Evolutionary conservation across 352 stramenopile species (phyloP).

Genomic region (Globisporangium cylindrosporum): DNA sequence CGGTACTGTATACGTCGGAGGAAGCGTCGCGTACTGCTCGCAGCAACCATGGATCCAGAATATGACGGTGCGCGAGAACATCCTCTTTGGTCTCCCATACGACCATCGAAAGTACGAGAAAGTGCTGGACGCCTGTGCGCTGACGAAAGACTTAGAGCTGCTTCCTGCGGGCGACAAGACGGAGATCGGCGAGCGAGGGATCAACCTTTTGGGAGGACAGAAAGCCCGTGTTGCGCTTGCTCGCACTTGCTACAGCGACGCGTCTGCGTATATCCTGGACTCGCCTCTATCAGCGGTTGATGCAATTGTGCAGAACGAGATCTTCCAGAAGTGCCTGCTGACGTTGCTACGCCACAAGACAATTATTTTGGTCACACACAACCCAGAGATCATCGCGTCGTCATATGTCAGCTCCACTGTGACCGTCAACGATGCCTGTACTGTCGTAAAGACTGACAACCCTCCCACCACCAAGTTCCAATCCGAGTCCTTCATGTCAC

Average conservation of each 20-base stretch:
- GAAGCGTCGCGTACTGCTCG: slow-evolving; percentile 74
- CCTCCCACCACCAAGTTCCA: background rate
- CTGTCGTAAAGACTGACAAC: background rate
- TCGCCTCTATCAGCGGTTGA: slow-evolving; percentile 25
- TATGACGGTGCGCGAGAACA: slow-evolving; percentile 74
- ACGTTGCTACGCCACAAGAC: slow-evolving; percentile 50
- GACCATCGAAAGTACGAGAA: slow-evolving; percentile 54
- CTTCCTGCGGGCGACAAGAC: slow-evolving; percentile 72
- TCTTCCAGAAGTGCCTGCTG: slow-evolving; percentile 70
- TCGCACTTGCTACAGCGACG: slow-evolving; percentile 53
- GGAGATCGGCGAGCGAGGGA: slow-evolving; percentile 49
- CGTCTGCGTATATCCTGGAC: slow-evolving; percentile 28
- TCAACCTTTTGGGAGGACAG: slow-evolving; percentile 41
- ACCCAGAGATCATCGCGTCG: slow-evolving; percentile 1
- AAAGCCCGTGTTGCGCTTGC: slow-evolving; percentile 53
- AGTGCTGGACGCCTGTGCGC: slow-evolving; percentile 54
- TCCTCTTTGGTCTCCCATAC: slow-evolving; percentile 88
- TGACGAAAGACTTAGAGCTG: slow-evolving; percentile 65
- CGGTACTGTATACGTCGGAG: slow-evolving; percentile 23
- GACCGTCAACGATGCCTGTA: background rate
- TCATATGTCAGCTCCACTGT: background rate
- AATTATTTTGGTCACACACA: slow-evolving; percentile 58
- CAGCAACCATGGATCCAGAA: slow-evolving; percentile 92
- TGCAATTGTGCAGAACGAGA: slow-evolving; percentile 65
- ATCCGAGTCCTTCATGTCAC: background rate